phyloP scores from a whole-genome alignment of 2,329 filamentous ascomycete species.

The Tolypocladium paradoxum region DNA sequence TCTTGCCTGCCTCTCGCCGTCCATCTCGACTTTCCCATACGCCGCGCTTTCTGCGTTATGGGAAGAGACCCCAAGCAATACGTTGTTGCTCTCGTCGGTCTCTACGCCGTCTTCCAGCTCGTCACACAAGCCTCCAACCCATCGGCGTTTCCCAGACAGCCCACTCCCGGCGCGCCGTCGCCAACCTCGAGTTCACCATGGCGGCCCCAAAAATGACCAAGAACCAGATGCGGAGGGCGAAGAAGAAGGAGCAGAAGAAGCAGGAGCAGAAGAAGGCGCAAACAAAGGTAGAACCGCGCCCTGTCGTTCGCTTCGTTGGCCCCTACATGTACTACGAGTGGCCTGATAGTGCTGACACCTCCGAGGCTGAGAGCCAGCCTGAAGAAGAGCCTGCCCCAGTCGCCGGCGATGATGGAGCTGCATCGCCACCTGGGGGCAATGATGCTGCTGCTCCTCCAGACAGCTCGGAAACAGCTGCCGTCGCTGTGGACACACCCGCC shows the following conservation, averaged over 20 bases:
- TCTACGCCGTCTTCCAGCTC: conserved; percentile 26
- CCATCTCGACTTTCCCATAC: background rate
- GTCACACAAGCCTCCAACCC: conserved; percentile 22
- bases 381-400: background rate
- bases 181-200: conserved; percentile 33
- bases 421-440: background rate
- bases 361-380: background rate
- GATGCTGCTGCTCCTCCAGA: background rate
- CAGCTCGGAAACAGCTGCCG: conserved; percentile 8
- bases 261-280: conserved; percentile 68
- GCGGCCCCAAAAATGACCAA: conserved; percentile 70
- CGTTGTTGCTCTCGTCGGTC: conserved; percentile 19
- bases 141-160: conserved; percentile 12
- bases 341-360: background rate
- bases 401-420: background rate
- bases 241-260: conserved; percentile 82
- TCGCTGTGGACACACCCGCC: conserved; percentile 33
- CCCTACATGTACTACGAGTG: background rate
- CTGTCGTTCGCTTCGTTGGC: background rate
- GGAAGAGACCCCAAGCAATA: conserved; percentile 27
- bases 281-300: conserved; percentile 33
- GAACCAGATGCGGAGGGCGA: conserved; percentile 84
- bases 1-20: background rate
- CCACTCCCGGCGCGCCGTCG: conserved; percentile 14
- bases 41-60: conserved; percentile 12